Conservation (phyloP, 352 stramenopile species). For the Aphanomyces cochlioides region DNA sequence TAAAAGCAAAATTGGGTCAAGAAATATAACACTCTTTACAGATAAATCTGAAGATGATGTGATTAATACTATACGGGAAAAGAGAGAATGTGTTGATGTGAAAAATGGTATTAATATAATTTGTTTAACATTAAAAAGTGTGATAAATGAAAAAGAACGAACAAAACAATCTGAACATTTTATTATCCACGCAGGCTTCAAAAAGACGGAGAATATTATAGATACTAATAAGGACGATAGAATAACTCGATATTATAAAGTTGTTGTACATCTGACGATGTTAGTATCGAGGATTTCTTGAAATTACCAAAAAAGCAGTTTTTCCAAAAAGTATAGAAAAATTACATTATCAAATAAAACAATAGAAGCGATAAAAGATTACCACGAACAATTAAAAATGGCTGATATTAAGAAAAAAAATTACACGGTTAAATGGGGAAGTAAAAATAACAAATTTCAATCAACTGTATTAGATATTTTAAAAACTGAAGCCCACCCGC, state of each 20-base stretch:
- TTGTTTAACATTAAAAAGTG: slow-evolving; percentile 9
- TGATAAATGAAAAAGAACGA: neutral
- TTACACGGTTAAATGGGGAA: neutral
- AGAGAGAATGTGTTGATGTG: neutral
- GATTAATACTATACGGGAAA: slow-evolving; percentile 5
- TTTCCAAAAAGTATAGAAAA: slow-evolving; percentile 4
- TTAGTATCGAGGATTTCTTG: neutral
- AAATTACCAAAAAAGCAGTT: neutral
- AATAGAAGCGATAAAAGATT: neutral
- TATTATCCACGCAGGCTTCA: neutral
- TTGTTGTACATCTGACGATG: neutral
- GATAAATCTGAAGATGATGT: slow-evolving; percentile 13
- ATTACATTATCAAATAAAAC: slow-evolving; percentile 5
- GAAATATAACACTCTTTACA: neutral
- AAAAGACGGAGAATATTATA: neutral
- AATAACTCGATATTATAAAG: slow-evolving; percentile 2
- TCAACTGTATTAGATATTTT: neutral
- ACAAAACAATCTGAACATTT: neutral
- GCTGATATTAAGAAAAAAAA: neutral
- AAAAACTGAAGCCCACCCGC: neutral
- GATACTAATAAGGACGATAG: slow-evolving; percentile 4
- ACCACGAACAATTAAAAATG: neutral
- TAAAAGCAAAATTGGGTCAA: slow-evolving; percentile 1
- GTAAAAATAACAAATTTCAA: slow-evolving; percentile 7
- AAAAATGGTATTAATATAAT: slow-evolving; percentile 12